Evolutionary conservation across 2,329 filamentous ascomycete species (phyloP), one percentile per base, ranked within the genome.

Genomic region (Triangularia verruculosa): DNA sequence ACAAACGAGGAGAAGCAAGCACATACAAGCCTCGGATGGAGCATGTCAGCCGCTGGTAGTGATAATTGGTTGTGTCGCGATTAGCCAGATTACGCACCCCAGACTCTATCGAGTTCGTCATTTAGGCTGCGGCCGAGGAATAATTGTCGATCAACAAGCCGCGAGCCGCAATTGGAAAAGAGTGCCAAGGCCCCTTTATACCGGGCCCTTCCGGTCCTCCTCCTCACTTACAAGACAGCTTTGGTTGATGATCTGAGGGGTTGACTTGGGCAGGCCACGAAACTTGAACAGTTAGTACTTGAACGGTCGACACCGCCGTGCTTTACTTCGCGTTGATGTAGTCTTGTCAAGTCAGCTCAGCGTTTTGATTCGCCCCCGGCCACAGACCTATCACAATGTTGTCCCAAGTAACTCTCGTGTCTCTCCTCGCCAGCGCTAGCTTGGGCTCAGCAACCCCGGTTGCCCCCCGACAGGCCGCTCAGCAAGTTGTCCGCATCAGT

Each of bases 401-500:
- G 43, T 25, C n/a, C 53, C 24, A 34, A 47, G 27, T 63, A 15
- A 53, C 64, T 61, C 34, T 68, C 61, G 61, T 65, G 47, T 61
- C 65, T 25, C 56, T 67, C 30, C 59, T 69, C 20, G 58, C 66
- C 17, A 13, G 61, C 6, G 51, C 68, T 28, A 62, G 62, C 47
- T 32, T 25, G 39, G 63, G 59, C 13, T 47, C n/a, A 20, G 39
- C 39, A 47, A 64, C 63, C n/a, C 55, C 65, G 20, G n/a, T 67
- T 47, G 12, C 56, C 22, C 60, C 66, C n/a, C 72, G 72, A 11
- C 73, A 74, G 59, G 30, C 64, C 13, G 67, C 70, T 15, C 63
- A 65, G 0, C 70, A 74, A 57, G 67, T 74, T 13, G 70, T 72
- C 52, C 65, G 63, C 6, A 67, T 74, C 51, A 65, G 62, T 47